Conservation (phyloP, 2,329 filamentous ascomycete species). For the Lachnellula cervina region DNA sequence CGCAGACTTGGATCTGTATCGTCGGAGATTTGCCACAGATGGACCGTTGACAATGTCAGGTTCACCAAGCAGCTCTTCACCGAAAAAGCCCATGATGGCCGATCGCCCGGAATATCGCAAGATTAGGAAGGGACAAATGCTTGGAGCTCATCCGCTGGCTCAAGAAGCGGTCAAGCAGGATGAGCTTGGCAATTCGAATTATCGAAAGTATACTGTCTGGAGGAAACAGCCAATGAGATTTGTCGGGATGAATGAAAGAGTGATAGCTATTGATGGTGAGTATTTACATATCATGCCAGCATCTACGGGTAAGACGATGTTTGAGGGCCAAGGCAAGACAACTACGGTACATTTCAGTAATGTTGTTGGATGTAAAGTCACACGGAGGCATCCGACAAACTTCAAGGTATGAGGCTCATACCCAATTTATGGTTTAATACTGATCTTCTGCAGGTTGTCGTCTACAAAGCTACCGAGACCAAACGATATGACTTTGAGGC, state of each 20-base stretch:
- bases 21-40: constrained; percentile 71
- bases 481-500: constrained; percentile 85
- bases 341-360: constrained; percentile 80
- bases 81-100: constrained; percentile 52
- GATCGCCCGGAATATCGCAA: constrained; percentile 40
- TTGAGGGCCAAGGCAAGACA: constrained; percentile 62
- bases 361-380: constrained; percentile 77
- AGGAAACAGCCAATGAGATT: constrained; percentile 80
- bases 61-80: constrained; percentile 62
- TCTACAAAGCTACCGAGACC: constrained; percentile 70
- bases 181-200: constrained; percentile 52
- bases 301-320: constrained; percentile 59
- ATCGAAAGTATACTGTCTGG: constrained; percentile 75
- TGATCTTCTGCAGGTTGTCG: constrained; percentile 51
- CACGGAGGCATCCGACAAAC: constrained; percentile 72
- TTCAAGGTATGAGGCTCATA: constrained; percentile 57
- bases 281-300: constrained; percentile 81
- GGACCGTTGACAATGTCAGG: constrained; percentile 63
- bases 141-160: constrained; percentile 62
- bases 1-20: constrained; percentile 68
- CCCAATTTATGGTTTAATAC: neutral
- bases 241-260: constrained; percentile 68
- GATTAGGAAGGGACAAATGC: constrained; percentile 49
- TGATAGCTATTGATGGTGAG: constrained; percentile 76
- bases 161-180: constrained; percentile 57